phyloP scores from a whole-genome alignment of 495 filamentous ascomycete genomes.

The Lophiostoma macrostomum region DNA sequence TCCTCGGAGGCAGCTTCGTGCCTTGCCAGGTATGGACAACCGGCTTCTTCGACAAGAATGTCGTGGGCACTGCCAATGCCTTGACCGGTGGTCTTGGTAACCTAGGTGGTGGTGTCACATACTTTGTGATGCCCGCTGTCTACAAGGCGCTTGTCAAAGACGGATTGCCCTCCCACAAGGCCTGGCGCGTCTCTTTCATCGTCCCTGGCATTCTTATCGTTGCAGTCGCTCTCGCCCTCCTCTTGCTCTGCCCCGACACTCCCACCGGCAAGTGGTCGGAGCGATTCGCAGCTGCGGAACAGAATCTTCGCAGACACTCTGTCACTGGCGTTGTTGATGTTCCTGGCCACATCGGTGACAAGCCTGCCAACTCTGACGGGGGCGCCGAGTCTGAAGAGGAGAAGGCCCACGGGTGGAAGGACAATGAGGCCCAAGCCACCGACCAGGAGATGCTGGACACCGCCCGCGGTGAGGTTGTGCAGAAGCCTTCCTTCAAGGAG shows the following conservation, averaged over 20 bases:
- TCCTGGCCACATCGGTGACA: slow-evolving; percentile 31
- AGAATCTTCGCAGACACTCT: slow-evolving; percentile 33
- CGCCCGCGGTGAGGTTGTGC: slow-evolving; percentile 41
- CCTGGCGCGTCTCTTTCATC: slow-evolving; percentile 42
- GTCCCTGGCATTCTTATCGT: slow-evolving; percentile 42
- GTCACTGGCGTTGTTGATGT: slow-evolving; percentile 35
- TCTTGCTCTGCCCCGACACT: slow-evolving; percentile 39
- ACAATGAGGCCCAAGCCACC: slow-evolving; percentile 35
- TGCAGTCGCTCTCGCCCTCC: slow-evolving; percentile 31
- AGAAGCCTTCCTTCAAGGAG: slow-evolving; percentile 37
- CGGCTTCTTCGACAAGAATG: slow-evolving; percentile 92
- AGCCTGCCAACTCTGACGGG: slow-evolving; percentile 9
- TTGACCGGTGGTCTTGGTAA: slow-evolving; percentile 86
- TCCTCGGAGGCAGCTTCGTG: slow-evolving; percentile 86
- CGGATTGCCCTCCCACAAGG: slow-evolving; percentile 30
- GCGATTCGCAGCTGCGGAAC: slow-evolving; percentile 35
- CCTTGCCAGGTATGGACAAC: slow-evolving; percentile 97
- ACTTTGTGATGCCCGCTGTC: slow-evolving; percentile 89
- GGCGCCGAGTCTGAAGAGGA: slow-evolving; percentile 12
- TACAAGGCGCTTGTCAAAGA: slow-evolving; percentile 37
- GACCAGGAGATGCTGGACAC: slow-evolving; percentile 38
- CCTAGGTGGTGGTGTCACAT: slow-evolving; percentile 81
- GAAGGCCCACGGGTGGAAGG: slow-evolving; percentile 30
- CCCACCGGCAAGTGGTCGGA: slow-evolving; percentile 41
- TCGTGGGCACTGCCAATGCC: slow-evolving; percentile 88